Percentiles rank a stretch among this genome's conserved stretches.
Conservation (phyloP, 805 yeast species). For the Schwanniomyces occidentalis region DNA sequence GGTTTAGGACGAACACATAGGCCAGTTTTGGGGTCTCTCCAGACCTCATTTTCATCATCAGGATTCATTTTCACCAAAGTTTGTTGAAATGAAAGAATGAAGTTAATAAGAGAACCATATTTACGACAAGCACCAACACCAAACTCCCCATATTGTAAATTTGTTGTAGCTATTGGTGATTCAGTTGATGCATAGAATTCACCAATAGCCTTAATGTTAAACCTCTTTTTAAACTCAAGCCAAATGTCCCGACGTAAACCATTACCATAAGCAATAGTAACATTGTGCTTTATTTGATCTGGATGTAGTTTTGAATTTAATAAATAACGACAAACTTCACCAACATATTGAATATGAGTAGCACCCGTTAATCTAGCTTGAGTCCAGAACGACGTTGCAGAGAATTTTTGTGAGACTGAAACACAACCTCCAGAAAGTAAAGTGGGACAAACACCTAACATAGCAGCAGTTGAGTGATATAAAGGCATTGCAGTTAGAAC, state of each 20-base stretch:
- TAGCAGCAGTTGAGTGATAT: constrained; percentile 91
- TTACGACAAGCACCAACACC: constrained; percentile 90
- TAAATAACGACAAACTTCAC: constrained; percentile 89
- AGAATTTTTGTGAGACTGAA: constrained; percentile 78
- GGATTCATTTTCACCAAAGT: constrained; percentile 74
- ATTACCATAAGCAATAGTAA: constrained; percentile 81
- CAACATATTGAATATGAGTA: constrained; percentile 89
- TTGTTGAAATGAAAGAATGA: constrained; percentile 53
- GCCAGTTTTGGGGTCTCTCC: constrained; percentile 67
- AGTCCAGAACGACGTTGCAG: constrained; percentile 85
- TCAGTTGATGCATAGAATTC: constrained; percentile 96
- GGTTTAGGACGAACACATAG: constrained; percentile 52
- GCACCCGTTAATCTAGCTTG: constrained; percentile 72
- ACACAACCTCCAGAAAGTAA: constrained; percentile 67
- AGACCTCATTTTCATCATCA: constrained; percentile 70
- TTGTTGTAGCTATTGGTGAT: constrained; percentile 84
- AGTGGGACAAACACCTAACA: constrained; percentile 77
- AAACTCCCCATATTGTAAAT: constrained; percentile 70
- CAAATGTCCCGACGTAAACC: constrained; percentile 90
- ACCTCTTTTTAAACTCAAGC: constrained; percentile 74
- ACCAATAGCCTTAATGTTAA: constrained; percentile 72
- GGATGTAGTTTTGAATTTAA: constrained; percentile 65
- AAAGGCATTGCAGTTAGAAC: constrained; percentile 93
- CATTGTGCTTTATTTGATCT: constrained; percentile 61
- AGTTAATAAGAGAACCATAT: constrained; percentile 63